phyloP scores from a whole-genome alignment of 208 protist genomes.

The Trypanosoma caninum region DNA sequence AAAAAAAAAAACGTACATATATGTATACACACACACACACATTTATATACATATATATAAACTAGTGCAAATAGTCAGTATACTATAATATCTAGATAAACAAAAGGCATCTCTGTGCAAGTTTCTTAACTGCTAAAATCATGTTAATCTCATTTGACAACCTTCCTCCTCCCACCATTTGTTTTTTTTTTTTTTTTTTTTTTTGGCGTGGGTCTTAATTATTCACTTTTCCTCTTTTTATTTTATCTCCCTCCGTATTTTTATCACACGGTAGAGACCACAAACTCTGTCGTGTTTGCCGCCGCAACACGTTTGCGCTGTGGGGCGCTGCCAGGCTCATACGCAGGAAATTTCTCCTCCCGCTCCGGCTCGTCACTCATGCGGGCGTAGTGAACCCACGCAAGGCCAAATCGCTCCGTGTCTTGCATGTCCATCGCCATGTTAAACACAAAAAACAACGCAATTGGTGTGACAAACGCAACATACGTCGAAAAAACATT shows the following conservation, averaged over 20 bases:
- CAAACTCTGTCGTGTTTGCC: conserved; percentile 65
- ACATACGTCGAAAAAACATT: conserved; percentile 50
- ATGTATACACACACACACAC: too few relatives aligned
- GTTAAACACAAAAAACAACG: conserved; percentile 48
- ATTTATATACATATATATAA: too few relatives aligned
- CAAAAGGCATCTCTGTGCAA: too few relatives aligned
- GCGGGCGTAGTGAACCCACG: conserved; percentile 59
- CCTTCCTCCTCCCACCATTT: neutral
- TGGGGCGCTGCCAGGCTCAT: conserved; percentile 57
- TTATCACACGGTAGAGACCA: conserved; percentile 36
- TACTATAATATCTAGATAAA: too few relatives aligned
- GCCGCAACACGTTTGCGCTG: conserved; percentile 68
- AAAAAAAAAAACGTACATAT: too few relatives aligned
- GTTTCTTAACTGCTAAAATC: too few relatives aligned
- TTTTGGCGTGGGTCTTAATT: neutral
- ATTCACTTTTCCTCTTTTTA: neutral
- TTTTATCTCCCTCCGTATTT: neutral
- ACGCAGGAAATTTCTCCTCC: conserved; percentile 74
- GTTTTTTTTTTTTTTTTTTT: conserved; percentile 1
- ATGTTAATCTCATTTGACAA: too few relatives aligned
- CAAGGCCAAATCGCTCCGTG: conserved; percentile 73
- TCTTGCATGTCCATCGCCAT: conserved; percentile 56
- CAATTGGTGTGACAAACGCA: conserved; percentile 45
- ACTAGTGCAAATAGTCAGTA: too few relatives aligned
- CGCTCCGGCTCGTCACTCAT: conserved; percentile 62